phyloP scores from a whole-genome alignment of 139 green algal genomes.

The Closterium sp. region DNA sequence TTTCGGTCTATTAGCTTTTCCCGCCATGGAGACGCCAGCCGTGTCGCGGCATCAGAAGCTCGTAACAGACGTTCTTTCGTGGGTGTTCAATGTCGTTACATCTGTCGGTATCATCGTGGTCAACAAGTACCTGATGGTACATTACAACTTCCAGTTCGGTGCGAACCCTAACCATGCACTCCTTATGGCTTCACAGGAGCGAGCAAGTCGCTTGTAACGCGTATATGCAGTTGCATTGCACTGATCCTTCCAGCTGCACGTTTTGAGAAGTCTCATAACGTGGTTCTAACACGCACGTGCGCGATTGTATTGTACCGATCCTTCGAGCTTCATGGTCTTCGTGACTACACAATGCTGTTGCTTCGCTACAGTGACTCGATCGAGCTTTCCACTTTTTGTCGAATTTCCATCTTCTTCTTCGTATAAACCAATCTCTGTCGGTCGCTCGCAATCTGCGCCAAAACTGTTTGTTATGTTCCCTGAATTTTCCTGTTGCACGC shows the following conservation, averaged over 20 bases:
- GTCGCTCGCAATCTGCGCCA: neutral
- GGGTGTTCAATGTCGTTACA: constrained; percentile 44
- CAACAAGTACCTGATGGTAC: constrained; percentile 47
- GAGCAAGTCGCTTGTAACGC: too few relatives aligned
- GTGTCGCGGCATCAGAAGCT: constrained; percentile 5
- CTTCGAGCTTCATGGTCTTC: too few relatives aligned
- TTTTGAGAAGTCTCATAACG: too few relatives aligned
- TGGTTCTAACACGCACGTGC: too few relatives aligned
- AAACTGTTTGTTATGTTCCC: too few relatives aligned
- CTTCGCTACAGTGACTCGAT: neutral
- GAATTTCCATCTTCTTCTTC: too few relatives aligned
- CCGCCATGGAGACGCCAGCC: neutral
- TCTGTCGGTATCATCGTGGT: constrained; percentile 50
- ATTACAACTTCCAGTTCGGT: constrained; percentile 44
- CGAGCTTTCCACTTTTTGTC: neutral
- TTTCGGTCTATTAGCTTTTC: neutral
- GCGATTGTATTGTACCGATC: too few relatives aligned
- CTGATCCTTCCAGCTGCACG: too few relatives aligned
- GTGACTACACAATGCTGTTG: too few relatives aligned
- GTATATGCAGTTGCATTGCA: too few relatives aligned
- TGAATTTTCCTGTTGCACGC: too few relatives aligned
- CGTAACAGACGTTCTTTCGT: constrained; percentile 16
- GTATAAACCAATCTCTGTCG: neutral
- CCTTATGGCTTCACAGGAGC: too few relatives aligned
- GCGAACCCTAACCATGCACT: neutral